These are phyloP conservation scores for Fusarium nelsonii DNA, from an alignment of 2,329 filamentous ascomycete genomes.

Conservation along the genomic window DNA sequence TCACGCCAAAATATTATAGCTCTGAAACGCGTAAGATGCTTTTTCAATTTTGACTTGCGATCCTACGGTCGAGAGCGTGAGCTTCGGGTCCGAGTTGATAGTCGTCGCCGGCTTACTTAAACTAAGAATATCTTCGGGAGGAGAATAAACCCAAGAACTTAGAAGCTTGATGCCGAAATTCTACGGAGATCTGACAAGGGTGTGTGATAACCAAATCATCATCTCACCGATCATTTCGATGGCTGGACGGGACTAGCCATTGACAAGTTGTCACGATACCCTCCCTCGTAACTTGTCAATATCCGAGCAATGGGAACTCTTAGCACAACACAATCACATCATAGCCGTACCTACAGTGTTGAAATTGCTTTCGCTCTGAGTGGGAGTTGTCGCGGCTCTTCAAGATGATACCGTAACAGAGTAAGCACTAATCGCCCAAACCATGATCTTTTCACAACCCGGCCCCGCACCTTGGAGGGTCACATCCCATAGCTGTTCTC, in stretches of 20 bases:
- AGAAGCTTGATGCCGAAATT: conserved; percentile 9
- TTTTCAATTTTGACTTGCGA: not conserved
- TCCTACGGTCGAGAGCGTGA: not conserved
- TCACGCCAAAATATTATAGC: not conserved
- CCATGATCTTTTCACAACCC: not conserved
- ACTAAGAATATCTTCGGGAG: conserved; percentile 4
- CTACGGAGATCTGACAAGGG: conserved; percentile 23
- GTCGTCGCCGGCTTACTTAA: conserved; percentile 7
- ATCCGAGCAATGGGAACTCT: conserved; percentile 15
- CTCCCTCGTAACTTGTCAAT: conserved; percentile 22
- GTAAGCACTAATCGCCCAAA: conserved; percentile 35
- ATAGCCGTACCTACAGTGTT: not conserved
- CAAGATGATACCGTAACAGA: not conserved
- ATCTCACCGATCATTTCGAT: not conserved
- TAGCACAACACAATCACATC: conserved; percentile 1
- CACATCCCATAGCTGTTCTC: conserved; percentile 14
- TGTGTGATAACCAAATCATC: not conserved
- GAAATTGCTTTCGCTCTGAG: not conserved
- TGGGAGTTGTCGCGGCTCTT: conserved; percentile 23
- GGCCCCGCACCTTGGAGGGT: conserved; percentile 28
- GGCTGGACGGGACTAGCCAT: conserved; percentile 7
- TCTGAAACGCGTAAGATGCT: not conserved
- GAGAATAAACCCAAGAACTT: not conserved
- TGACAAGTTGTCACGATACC: conserved; percentile 19
- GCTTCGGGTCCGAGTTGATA: conserved; percentile 20